Conservation (phyloP, 441 rosid species). For the Adansonia gregorii region DNA sequence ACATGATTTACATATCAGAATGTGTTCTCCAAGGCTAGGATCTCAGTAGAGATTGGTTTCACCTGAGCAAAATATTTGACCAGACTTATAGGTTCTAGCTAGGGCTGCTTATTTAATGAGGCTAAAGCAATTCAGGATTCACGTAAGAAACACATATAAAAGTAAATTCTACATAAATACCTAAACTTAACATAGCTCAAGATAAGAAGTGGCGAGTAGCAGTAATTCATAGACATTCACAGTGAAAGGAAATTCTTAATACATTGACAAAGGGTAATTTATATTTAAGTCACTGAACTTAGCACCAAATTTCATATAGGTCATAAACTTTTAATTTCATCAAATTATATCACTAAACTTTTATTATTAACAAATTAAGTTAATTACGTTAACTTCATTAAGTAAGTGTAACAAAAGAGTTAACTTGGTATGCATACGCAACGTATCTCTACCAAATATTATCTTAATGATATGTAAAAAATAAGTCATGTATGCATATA, state of each 20-base stretch:
- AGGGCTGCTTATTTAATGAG: not conserved
- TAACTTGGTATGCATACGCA: too few species aligned
- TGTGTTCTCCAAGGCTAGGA: not conserved
- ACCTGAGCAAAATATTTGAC: not conserved
- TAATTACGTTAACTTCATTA: too few species aligned
- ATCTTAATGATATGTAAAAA: too few species aligned
- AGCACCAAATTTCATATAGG: too few species aligned
- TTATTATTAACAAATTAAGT: too few species aligned
- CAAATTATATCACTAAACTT: too few species aligned
- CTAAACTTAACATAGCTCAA: not conserved
- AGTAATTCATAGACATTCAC: not conserved
- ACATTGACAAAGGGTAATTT: not conserved
- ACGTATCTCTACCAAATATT: too few species aligned
- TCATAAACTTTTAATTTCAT: too few species aligned
- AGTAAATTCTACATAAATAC: conserved; percentile 6
- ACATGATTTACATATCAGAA: not conserved
- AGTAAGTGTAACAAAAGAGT: too few species aligned
- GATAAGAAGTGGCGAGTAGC: not conserved
- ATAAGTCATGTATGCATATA: too few species aligned
- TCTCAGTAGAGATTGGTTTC: not conserved
- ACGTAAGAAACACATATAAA: not conserved
- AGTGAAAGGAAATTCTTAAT: not conserved
- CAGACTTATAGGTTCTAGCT: not conserved
- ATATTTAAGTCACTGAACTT: too few species aligned
- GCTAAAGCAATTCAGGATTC: conserved; percentile 1